phyloP scores from a whole-genome alignment of 2,329 filamentous ascomycete species.

The Blastomyces silverae region DNA sequence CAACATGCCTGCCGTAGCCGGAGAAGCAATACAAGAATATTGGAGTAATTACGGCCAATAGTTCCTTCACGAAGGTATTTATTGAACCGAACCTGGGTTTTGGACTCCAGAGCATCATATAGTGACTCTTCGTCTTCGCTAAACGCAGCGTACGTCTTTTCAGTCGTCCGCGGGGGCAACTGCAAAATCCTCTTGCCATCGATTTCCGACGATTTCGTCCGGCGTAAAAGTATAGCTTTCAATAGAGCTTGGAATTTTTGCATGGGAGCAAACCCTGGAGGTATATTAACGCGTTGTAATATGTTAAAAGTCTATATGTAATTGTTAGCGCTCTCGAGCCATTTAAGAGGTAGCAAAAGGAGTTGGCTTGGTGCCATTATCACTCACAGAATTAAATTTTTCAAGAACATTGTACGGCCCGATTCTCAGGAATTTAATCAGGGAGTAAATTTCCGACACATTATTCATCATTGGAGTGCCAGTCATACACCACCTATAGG shows the following conservation, averaged over 20 bases:
- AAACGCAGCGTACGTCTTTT: slow-evolving; percentile 58
- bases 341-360: background rate
- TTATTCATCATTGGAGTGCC: slow-evolving; percentile 88
- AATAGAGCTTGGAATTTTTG: slow-evolving; percentile 64
- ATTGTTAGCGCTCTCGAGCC: slow-evolving; percentile 1
- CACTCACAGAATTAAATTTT: slow-evolving; percentile 52
- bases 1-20: slow-evolving; percentile 76
- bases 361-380: background rate
- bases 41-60: slow-evolving; percentile 67
- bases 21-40: slow-evolving; percentile 70
- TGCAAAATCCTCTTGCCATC: slow-evolving; percentile 70
- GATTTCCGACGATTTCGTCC: slow-evolving; percentile 71
- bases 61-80: slow-evolving; percentile 64
- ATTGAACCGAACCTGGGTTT: slow-evolving; percentile 65
- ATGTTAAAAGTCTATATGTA: slow-evolving; percentile 46
- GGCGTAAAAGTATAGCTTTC: slow-evolving; percentile 72
- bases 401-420: slow-evolving; percentile 62
- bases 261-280: slow-evolving; percentile 51
- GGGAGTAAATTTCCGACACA: slow-evolving; percentile 67
- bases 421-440: slow-evolving; percentile 71
- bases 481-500: slow-evolving; percentile 66
- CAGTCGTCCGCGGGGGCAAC: slow-evolving; percentile 59
- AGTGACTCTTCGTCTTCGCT: slow-evolving; percentile 57
- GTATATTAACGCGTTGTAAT: slow-evolving; percentile 40
- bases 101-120: slow-evolving; percentile 60